Evolutionary conservation across 2,329 filamentous ascomycete species (phyloP).

Genomic region (Chaetomiaceae sp.): DNA sequence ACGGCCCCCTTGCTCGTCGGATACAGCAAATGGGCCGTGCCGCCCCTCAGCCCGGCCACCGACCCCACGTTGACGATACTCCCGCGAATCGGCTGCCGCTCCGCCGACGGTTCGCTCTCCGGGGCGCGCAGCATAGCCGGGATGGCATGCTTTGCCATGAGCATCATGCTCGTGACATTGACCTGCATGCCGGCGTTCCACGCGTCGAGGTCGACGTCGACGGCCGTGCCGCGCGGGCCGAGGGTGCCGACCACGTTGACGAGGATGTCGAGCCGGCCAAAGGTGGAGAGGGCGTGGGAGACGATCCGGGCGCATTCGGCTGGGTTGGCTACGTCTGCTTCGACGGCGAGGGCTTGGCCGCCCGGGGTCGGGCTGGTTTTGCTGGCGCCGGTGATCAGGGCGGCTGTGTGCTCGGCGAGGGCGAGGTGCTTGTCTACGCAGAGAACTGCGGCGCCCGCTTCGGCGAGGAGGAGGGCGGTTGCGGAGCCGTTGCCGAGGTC

Average conservation of each 20-base stretch:
- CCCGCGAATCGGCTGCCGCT: conserved; percentile 38
- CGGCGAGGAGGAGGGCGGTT: conserved; percentile 27
- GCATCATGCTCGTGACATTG: conserved; percentile 62
- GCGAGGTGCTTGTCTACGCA: conserved; percentile 24
- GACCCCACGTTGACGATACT: conserved; percentile 50
- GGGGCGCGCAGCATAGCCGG: conserved; percentile 49
- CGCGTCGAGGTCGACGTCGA: conserved; percentile 54
- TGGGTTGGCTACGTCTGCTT: conserved; percentile 52
- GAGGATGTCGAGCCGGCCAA: conserved; percentile 57
- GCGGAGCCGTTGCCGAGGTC: conserved; percentile 28
- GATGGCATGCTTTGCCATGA: conserved; percentile 58
- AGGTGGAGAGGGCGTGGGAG: conserved; percentile 41
- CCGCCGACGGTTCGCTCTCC: conserved; percentile 41
- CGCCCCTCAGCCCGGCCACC: too few species aligned
- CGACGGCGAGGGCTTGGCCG: conserved; percentile 31
- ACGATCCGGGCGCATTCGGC: conserved; percentile 46
- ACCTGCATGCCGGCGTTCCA: conserved; percentile 56
- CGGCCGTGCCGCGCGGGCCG: conserved; percentile 55
- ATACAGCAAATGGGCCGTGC: too few species aligned
- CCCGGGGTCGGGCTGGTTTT: not conserved
- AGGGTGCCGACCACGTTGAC: conserved; percentile 62
- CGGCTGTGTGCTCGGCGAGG: conserved; percentile 19
- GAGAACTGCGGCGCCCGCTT: conserved; percentile 25
- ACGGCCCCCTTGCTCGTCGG: too few species aligned
- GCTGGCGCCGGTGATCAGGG: not conserved